A percentile compares a stretch with the other conserved stretches of the same genome.
These are phyloP conservation scores for Candida broadrunensis DNA, from an alignment of 805 yeast species.

Conservation along the genomic window DNA sequence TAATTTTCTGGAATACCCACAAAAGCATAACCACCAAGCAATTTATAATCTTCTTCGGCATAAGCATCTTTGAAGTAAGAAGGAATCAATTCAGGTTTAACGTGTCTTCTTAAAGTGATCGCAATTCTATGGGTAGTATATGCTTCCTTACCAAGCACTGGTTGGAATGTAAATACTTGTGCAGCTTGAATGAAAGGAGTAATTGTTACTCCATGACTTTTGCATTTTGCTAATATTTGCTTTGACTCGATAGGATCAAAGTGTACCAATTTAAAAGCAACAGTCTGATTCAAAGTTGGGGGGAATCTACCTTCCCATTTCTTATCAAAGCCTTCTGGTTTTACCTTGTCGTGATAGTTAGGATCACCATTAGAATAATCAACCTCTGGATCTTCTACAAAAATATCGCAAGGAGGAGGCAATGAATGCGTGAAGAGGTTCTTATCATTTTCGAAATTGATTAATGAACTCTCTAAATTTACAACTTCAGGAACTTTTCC, in stretches of 20 bases:
- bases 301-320: slow-evolving; percentile 33
- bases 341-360: slow-evolving; percentile 16
- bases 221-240: slow-evolving; percentile 23
- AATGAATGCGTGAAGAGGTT: slow-evolving; percentile 20
- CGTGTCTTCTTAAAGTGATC: slow-evolving; percentile 30
- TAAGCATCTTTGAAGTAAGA: slow-evolving; percentile 16
- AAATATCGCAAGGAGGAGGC: slow-evolving; percentile 34
- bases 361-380: slow-evolving; percentile 26
- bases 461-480: slow-evolving; percentile 13
- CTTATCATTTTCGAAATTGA: slow-evolving; percentile 18
- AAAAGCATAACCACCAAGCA: slow-evolving; percentile 33
- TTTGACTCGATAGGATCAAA: slow-evolving; percentile 22
- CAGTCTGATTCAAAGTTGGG: slow-evolving; percentile 9
- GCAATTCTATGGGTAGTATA: slow-evolving; percentile 27
- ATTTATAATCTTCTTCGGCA: slow-evolving; percentile 15
- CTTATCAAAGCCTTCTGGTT: slow-evolving; percentile 15
- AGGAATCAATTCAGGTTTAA: slow-evolving; percentile 8
- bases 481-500: slow-evolving; percentile 11
- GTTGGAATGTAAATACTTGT: slow-evolving; percentile 24
- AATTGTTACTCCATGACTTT: slow-evolving; percentile 24
- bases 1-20: slow-evolving; percentile 26
- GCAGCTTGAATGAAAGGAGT: slow-evolving; percentile 28
- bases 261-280: slow-evolving; percentile 25
- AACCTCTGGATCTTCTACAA: slow-evolving; percentile 20
- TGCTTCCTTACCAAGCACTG: slow-evolving; percentile 21